These are phyloP conservation scores for Ottelia alismoides DNA, from an alignment of 106 monocot species.

Conservation along the genomic window DNA sequence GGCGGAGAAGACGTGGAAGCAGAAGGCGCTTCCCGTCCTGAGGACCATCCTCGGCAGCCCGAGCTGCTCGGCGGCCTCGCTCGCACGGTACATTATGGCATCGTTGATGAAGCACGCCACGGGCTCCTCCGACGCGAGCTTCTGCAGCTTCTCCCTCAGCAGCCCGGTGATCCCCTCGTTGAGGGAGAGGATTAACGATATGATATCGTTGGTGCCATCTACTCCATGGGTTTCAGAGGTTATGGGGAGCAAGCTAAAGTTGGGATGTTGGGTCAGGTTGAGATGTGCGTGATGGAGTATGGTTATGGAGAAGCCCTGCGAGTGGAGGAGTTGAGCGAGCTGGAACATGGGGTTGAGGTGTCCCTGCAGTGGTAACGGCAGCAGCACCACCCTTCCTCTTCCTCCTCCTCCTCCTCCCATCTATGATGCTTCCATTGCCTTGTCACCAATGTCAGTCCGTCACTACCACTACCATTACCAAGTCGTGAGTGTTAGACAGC, in stretches of 20 bases:
- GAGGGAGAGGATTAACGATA: background rate
- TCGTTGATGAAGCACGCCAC: constrained; percentile 9
- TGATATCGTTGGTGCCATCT: background rate
- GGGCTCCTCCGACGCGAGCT: background rate
- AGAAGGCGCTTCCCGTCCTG: constrained; percentile 5
- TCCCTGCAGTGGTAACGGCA: constrained; percentile 9
- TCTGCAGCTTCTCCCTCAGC: background rate
- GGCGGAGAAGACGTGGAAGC: background rate
- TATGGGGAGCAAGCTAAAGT: constrained; percentile 4
- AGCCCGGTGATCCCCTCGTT: background rate
- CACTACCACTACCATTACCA: no score
- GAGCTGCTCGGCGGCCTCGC: constrained; percentile 1
- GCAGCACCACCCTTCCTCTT: constrained; percentile 1
- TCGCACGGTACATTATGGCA: background rate
- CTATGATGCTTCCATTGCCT: no score
- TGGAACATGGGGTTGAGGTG: constrained; percentile 17
- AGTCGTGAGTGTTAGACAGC: no score
- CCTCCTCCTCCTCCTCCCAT: no score
- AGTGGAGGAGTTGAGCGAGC: constrained; percentile 9
- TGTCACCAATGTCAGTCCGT: no score
- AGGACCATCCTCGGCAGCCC: constrained; percentile 5
- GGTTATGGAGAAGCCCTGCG: constrained; percentile 9
- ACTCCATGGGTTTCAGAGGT: background rate
- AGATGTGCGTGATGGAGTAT: constrained; percentile 7
- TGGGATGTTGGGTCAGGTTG: constrained; percentile 8